Conservation (phyloP, 2,329 filamentous ascomycete species). For the Byssoonygena ceratinophila region DNA sequence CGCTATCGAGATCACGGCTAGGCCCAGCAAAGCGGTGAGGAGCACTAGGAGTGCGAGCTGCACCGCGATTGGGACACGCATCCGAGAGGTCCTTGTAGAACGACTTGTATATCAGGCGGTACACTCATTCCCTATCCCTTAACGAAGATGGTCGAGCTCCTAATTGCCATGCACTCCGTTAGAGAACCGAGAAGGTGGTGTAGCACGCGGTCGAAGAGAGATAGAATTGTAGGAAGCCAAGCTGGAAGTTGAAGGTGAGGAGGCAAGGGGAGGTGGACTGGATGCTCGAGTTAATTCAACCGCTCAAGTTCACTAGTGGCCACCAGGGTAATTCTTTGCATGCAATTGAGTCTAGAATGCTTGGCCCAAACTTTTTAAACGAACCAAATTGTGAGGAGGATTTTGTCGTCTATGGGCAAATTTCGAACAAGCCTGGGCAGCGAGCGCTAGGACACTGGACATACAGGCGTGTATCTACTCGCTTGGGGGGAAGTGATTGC, state of each 20-base stretch:
- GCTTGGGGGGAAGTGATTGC: too few species aligned
- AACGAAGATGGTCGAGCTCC: background rate
- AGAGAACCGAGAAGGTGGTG: background rate
- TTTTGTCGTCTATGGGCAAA: too few species aligned
- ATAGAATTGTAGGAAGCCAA: background rate
- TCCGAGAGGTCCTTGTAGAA: background rate
- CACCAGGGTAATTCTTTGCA: background rate
- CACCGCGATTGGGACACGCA: slow-evolving; percentile 7
- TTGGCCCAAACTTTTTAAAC: background rate
- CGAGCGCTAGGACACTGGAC: background rate
- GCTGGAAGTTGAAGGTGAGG: background rate
- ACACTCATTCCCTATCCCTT: background rate
- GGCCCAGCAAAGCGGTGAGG: background rate
- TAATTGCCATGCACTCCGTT: background rate
- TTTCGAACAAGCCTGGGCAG: background rate
- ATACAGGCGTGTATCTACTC: too few species aligned
- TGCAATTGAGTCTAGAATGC: background rate
- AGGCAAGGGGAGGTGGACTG: background rate
- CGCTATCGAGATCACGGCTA: background rate
- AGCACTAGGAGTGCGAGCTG: slow-evolving; percentile 8
- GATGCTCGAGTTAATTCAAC: too few species aligned
- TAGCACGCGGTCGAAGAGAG: background rate
- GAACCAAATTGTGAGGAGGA: too few species aligned
- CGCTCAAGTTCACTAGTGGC: too few species aligned
- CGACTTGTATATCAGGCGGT: background rate